A percentile compares a stretch with the other conserved stretches of the same genome.
Evolutionary conservation across 2,329 filamentous ascomycete genomes (phyloP).

Genomic region (Botrytis paeoniae): DNA sequence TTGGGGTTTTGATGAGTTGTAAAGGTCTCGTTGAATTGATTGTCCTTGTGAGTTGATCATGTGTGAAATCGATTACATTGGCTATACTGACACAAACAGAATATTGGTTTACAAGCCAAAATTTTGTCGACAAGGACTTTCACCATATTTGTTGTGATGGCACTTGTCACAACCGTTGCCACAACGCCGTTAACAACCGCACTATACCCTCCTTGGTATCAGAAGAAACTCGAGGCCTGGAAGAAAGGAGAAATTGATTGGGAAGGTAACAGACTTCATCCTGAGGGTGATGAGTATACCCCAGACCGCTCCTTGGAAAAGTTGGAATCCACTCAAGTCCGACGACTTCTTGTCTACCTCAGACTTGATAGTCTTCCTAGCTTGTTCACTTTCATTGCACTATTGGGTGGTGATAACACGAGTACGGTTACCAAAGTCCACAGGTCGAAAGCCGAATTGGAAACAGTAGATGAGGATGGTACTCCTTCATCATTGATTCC

Average conservation of each 20-base stretch:
- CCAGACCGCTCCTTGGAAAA: conserved; percentile 44
- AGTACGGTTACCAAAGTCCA: conserved; percentile 37
- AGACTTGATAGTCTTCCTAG: conserved; percentile 81
- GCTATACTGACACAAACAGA: conserved; percentile 42
- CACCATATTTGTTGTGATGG: conserved; percentile 95
- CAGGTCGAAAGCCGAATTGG: conserved; percentile 36
- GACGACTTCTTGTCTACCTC: conserved; percentile 73
- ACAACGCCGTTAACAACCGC: conserved; percentile 73
- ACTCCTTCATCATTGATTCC: conserved; percentile 30
- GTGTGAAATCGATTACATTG: not conserved
- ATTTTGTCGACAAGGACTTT: conserved; percentile 81
- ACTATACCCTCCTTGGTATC: conserved; percentile 76
- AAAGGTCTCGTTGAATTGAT: conserved; percentile 94
- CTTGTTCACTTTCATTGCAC: conserved; percentile 75
- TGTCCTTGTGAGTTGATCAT: conserved; percentile 65
- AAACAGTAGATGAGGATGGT: conserved; percentile 33
- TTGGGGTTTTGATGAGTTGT: conserved; percentile 92
- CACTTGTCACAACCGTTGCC: conserved; percentile 77
- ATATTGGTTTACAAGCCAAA: conserved; percentile 78
- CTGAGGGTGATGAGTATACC: conserved; percentile 40
- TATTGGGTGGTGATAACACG: conserved; percentile 60
- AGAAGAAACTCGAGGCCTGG: conserved; percentile 69
- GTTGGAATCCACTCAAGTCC: conserved; percentile 50
- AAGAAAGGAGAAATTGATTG: conserved; percentile 88
- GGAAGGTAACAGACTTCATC: conserved; percentile 56